A percentile compares a stretch with the other conserved stretches of the same genome.
These are phyloP conservation scores for Colletotrichum horii DNA, from an alignment of 2,329 filamentous ascomycete genomes.

Conservation along the genomic window DNA sequence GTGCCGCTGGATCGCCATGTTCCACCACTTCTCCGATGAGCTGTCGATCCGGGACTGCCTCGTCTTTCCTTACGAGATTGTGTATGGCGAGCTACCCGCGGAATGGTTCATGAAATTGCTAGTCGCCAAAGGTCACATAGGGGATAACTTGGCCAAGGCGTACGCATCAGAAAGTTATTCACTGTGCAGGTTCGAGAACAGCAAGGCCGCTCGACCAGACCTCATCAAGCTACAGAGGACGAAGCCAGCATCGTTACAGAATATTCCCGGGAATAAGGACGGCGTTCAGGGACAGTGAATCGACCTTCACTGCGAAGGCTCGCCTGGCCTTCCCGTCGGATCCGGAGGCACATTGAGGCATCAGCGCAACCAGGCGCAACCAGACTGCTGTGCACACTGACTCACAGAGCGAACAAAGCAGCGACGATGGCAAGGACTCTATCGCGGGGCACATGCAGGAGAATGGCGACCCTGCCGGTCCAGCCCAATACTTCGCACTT, in stretches of 20 bases:
- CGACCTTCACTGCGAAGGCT: neutral
- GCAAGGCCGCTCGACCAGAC: neutral
- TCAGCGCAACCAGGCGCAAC: neutral
- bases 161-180: neutral
- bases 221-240: neutral
- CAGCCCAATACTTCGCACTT: neutral
- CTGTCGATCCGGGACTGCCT: neutral
- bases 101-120: neutral
- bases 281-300: neutral
- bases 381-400: neutral
- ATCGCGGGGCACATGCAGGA: neutral
- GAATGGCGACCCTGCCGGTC: neutral
- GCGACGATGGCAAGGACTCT: neutral
- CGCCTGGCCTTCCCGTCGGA: neutral
- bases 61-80: neutral
- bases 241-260: neutral
- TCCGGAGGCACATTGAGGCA: neutral
- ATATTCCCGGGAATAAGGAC: neutral
- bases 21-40: neutral
- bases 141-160: neutral
- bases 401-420: neutral
- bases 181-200: neutral
- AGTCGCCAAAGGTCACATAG: neutral
- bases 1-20: neutral
- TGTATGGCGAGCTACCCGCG: neutral